Conservation (phyloP, 192 early-diverging fungal species). For the Backusella luteola region DNA sequence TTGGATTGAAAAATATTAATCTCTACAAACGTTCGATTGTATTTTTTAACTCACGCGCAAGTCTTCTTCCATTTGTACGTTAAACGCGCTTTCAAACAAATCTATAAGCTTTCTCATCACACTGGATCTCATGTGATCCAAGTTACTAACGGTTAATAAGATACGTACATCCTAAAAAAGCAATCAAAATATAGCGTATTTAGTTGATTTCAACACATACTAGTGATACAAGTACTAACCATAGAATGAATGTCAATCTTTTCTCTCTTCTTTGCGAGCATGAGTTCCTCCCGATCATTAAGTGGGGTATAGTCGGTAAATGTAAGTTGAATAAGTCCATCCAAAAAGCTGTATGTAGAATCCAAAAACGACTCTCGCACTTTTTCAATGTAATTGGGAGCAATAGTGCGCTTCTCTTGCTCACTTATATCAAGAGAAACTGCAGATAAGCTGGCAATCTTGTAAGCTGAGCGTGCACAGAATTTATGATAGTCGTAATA, state of each 20-base stretch:
- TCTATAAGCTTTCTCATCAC: constrained; percentile 76
- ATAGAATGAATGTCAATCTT: constrained; percentile 34
- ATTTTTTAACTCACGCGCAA: constrained; percentile 45
- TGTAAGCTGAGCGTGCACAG: constrained; percentile 60
- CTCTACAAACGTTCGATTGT: neutral
- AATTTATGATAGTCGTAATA: constrained; percentile 71
- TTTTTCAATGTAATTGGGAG: constrained; percentile 53
- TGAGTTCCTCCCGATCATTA: constrained; percentile 27
- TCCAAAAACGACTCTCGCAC: constrained; percentile 66
- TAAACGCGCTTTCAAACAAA: constrained; percentile 71
- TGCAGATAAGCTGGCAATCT: constrained; percentile 50
- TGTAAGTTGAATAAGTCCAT: constrained; percentile 74
- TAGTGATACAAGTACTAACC: constrained; percentile 23
- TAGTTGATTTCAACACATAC: neutral
- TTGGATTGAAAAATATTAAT: neutral
- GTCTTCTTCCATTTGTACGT: constrained; percentile 55
- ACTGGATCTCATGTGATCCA: constrained; percentile 66
- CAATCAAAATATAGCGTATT: neutral
- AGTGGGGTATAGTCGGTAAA: constrained; percentile 48
- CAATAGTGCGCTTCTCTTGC: constrained; percentile 42
- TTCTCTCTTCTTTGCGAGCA: constrained; percentile 28
- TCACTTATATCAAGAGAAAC: constrained; percentile 39
- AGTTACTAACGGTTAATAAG: constrained; percentile 84
- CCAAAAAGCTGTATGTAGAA: constrained; percentile 72
- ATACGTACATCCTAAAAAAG: constrained; percentile 58